These are phyloP conservation scores for Aegle marmelos DNA, from an alignment of 345 rosid species.

Conservation along the genomic window DNA sequence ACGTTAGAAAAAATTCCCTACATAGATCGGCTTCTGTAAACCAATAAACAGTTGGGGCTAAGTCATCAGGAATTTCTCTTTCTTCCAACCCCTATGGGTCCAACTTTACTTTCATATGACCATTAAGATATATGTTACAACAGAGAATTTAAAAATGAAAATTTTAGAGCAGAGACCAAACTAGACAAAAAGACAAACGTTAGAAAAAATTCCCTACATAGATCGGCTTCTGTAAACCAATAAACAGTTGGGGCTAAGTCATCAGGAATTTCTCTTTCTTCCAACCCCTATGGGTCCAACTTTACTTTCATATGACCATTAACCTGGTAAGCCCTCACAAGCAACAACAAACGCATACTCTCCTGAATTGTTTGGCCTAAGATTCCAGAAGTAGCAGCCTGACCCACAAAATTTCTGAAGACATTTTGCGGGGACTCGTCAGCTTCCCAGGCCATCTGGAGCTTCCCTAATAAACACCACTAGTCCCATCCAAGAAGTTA, in stretches of 20 bases:
- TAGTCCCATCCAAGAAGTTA: conserved; percentile 74
- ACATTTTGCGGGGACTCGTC: conserved; percentile 88
- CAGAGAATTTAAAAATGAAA: too few species aligned
- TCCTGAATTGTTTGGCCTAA: conserved; percentile 89
- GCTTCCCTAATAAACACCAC: conserved; percentile 79
- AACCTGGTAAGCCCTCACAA: conserved; percentile 84
- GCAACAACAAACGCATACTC: conserved; percentile 74
- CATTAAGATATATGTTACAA: too few species aligned
- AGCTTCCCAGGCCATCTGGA: conserved; percentile 79
- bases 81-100: conserved; percentile 70
- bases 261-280: conserved; percentile 66
- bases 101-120: conserved; percentile 81
- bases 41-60: conserved; percentile 62
- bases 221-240: conserved; percentile 69
- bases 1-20: conserved; percentile 38
- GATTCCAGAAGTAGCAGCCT: conserved; percentile 67
- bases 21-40: conserved; percentile 71
- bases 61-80: conserved; percentile 70
- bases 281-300: conserved; percentile 69
- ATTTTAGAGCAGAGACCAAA: too few species aligned
- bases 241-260: conserved; percentile 65
- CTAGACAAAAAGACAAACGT: too few species aligned
- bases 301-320: conserved; percentile 86
- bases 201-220: conserved; percentile 72
- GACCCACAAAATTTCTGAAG: conserved; percentile 77